Evolutionary conservation across 495 filamentous ascomycete species (phyloP).

Genomic region (Talaromyces borbonicus): DNA sequence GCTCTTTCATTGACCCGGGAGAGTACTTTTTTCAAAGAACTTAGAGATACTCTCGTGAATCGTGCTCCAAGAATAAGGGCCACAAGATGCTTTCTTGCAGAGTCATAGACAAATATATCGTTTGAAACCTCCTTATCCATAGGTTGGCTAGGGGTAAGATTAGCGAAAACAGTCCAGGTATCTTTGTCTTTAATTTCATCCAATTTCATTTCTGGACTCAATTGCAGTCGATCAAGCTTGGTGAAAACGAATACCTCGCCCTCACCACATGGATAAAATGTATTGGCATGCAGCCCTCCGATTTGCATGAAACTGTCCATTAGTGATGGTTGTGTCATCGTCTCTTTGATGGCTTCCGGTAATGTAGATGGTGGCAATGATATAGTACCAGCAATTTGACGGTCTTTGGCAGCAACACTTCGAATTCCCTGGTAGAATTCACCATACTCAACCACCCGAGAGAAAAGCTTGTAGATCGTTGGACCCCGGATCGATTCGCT

Average conservation of each 20-base stretch:
- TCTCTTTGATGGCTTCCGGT: not conserved
- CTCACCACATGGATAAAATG: not conserved
- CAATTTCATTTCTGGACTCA: not conserved
- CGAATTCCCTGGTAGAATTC: conserved; percentile 19
- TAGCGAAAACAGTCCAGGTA: not conserved
- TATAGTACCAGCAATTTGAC: conserved; percentile 1
- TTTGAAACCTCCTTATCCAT: not conserved
- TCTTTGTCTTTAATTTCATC: too few species aligned
- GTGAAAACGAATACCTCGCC: not conserved
- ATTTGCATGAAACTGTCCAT: not conserved
- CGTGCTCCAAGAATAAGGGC: conserved; percentile 20
- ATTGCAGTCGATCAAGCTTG: not conserved
- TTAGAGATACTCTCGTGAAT: conserved; percentile 18
- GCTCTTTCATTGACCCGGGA: conserved; percentile 14
- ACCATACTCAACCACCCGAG: conserved; percentile 18
- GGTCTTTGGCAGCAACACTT: conserved; percentile 11
- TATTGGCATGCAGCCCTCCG: not conserved
- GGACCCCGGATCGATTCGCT: conserved; percentile 7
- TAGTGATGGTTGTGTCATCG: not conserved
- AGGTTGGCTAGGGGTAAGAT: too few species aligned
- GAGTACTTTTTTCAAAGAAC: conserved; percentile 15
- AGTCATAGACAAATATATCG: conserved; percentile 20
- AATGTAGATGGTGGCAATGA: not conserved
- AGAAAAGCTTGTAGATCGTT: conserved; percentile 22
- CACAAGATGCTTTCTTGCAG: conserved; percentile 10